Base-by-base conservation (phyloP, 2,329 filamentous ascomycete genomes). In the Ophiobolus disseminans region DNA sequence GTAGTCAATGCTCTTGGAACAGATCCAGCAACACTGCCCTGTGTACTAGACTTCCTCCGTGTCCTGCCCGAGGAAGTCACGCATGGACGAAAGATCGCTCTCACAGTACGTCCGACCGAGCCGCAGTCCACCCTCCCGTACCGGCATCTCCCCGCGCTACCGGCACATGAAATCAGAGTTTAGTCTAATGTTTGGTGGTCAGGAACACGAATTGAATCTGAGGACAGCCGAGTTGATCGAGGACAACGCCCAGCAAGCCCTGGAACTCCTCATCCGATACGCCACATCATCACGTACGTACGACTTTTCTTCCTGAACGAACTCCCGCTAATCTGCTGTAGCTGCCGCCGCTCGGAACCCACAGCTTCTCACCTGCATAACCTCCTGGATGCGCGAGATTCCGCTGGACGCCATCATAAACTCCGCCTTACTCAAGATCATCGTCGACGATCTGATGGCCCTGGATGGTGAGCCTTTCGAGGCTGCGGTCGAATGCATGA, bases 31-130 rank as follows among this genome's bases (percentile, higher is more conserved):
- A 91, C 88, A 72, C 86, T 94, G 65, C 86, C 91, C 58, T 94
- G 89, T 73, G 89, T 97, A 66, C 82, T 99, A 69, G 94, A 99
- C 75, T 99, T 99, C 75, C 82, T 99, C 60, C 91, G 91, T 75
- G 92, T 99, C 66, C 86, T 99, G 60, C 94, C 94, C 47, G 94
- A 99, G 81, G 94, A 99, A 83, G 94, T 99, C 70, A 97, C 90
- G 64, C 93, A 99, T 82, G 94, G 94, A 78, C 91, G 94, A 78
- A 99, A 97, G 81, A 97, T 99, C 83, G 96, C 91, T 82, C 84
- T 99, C 78, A 92, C 91, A 85, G 92, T 96, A 94, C 80, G 91
- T 93, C 83, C 86, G 88, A 80, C 80, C 74, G 73, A 74, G 42
- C 55, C 62, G 65, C 64, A 60, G 60, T 55, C 61, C 59, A 70